Percentiles rank a stretch among this genome's conserved stretches.
phyloP scores from a whole-genome alignment of 2,329 filamentous ascomycete species.

The Fusarium sacchari region DNA sequence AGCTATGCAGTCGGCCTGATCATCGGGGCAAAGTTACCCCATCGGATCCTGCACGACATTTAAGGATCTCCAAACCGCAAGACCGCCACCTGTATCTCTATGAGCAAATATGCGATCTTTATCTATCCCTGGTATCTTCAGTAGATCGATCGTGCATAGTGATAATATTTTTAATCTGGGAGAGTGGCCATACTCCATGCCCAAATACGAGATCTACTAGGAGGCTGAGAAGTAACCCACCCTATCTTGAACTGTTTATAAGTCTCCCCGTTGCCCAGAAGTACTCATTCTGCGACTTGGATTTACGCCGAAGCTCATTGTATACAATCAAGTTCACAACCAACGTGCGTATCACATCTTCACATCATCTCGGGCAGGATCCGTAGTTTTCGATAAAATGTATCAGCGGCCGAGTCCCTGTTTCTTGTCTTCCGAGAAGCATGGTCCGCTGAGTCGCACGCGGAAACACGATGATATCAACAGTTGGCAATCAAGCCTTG shows the following conservation, averaged over 20 bases:
- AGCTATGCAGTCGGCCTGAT: not conserved
- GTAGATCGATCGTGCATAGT: not conserved
- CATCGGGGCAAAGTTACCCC: not conserved
- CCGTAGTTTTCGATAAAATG: not conserved
- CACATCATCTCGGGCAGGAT: rapidly evolving
- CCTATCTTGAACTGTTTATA: not conserved
- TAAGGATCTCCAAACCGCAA: not conserved
- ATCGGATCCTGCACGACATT: not conserved
- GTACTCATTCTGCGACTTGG: too few species aligned
- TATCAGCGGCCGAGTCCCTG: rapidly evolving
- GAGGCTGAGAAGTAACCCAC: rapidly evolving
- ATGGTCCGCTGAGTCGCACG: rapidly evolving
- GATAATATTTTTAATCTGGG: not conserved
- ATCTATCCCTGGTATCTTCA: not conserved
- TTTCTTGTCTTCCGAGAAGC: not conserved
- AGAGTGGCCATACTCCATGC: not conserved
- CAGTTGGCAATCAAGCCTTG: not conserved
- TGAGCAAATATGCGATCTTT: rapidly evolving
- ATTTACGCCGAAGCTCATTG: not conserved
- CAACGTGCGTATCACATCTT: not conserved
- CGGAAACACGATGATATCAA: not conserved
- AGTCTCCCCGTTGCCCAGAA: rapidly evolving
- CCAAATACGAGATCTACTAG: not conserved
- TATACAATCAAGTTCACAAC: not conserved
- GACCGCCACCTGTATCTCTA: rapidly evolving